phyloP scores from a whole-genome alignment of 495 filamentous ascomycete genomes.

The Oleoguttula mirabilis region DNA sequence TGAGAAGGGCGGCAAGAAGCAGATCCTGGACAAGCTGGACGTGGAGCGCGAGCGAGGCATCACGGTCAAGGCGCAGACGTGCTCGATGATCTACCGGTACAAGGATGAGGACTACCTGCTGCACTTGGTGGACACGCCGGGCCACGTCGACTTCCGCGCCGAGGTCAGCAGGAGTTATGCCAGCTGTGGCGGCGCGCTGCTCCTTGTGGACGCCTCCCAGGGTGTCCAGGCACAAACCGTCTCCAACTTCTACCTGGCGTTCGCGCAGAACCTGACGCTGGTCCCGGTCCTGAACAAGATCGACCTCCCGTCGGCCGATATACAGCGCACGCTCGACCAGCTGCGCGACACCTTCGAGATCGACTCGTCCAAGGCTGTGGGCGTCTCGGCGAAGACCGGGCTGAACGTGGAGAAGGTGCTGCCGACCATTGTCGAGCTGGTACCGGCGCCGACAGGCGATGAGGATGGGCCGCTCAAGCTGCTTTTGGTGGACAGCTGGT shows the following conservation, averaged over 20 bases:
- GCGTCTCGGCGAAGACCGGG: conserved; percentile 90
- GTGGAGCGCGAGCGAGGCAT: conserved; percentile 93
- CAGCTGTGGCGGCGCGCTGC: conserved; percentile 81
- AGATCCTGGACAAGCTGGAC: conserved; percentile 92
- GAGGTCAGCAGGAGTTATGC: conserved; percentile 93
- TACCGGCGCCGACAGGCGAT: conserved; percentile 72
- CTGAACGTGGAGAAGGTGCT: conserved; percentile 68
- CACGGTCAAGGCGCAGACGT: conserved; percentile 97
- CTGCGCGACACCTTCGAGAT: conserved; percentile 77
- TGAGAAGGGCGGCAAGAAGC: conserved; percentile 73
- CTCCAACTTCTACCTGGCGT: conserved; percentile 94
- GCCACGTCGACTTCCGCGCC: conserved; percentile 94
- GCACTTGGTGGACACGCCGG: conserved; percentile 92
- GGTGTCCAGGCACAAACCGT: conserved; percentile 92
- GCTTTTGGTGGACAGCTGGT: conserved; percentile 94
- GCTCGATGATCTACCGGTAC: conserved; percentile 89
- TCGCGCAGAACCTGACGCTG: conserved; percentile 74
- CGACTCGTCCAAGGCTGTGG: conserved; percentile 64
- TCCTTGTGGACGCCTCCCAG: conserved; percentile 88
- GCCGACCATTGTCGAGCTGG: conserved; percentile 70
- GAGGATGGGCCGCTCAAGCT: conserved; percentile 58
- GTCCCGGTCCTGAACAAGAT: conserved; percentile 96
- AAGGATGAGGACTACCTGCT: conserved; percentile 79
- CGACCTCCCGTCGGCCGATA: conserved; percentile 77
- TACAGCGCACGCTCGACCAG: conserved; percentile 72